phyloP scores from a whole-genome alignment of 2,329 filamentous ascomycete genomes.

The Myriosclerotinia curreyana region DNA sequence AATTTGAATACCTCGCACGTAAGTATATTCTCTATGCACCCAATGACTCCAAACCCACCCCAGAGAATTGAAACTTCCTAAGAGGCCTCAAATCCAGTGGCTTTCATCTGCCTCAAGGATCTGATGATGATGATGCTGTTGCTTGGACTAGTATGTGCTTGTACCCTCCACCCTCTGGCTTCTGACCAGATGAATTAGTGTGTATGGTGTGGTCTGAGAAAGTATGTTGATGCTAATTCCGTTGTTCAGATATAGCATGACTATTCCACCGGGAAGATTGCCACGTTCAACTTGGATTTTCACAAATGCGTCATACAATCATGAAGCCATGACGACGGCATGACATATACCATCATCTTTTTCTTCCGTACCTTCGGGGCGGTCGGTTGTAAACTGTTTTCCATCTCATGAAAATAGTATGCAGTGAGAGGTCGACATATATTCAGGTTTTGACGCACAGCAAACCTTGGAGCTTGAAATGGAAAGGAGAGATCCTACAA shows the following conservation, averaged over 20 bases:
- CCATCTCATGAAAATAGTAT: neutral
- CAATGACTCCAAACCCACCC: slow-evolving; percentile 22
- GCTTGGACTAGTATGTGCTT: slow-evolving; percentile 58
- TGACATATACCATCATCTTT: neutral
- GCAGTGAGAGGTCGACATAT: neutral
- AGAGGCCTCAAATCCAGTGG: slow-evolving; percentile 78
- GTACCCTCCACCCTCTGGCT: no score
- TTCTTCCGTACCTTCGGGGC: neutral
- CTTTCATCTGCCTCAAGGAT: slow-evolving; percentile 86
- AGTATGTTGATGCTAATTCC: no score
- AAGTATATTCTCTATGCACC: no score
- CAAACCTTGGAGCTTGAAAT: slow-evolving; percentile 45
- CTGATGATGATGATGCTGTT: slow-evolving; percentile 71
- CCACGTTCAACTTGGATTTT: slow-evolving; percentile 50
- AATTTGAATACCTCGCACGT: neutral
- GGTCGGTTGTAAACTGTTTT: neutral
- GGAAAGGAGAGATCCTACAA: slow-evolving; percentile 66
- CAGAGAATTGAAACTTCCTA: slow-evolving; percentile 39
- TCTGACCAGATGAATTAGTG: neutral
- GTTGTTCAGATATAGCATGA: slow-evolving; percentile 37
- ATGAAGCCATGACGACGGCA: neutral
- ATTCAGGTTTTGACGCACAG: slow-evolving; percentile 27
- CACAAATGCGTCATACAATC: slow-evolving; percentile 44
- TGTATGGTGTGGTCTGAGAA: neutral
- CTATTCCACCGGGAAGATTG: slow-evolving; percentile 51